phyloP scores from a whole-genome alignment of 2,329 filamentous ascomycete species.

The Xylariaceae sp. region DNA sequence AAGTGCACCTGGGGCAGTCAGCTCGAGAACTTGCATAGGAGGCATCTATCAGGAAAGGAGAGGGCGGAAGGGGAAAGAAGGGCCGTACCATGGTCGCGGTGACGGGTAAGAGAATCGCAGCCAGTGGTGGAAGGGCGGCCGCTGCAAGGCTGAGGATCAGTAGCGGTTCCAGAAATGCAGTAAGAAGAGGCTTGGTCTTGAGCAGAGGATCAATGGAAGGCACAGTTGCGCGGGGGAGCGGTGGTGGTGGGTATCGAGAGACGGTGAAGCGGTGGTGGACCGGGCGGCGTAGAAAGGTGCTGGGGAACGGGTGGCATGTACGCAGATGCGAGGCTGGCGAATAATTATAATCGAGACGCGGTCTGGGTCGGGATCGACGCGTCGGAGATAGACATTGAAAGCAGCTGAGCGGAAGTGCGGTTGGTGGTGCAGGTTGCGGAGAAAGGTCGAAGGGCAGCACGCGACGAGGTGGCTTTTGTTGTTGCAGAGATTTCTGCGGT shows the following conservation, averaged over 20 bases:
- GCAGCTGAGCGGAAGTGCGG: not conserved
- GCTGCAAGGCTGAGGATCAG: constrained; percentile 36
- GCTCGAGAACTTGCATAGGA: constrained; percentile 8
- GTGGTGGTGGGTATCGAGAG: not conserved
- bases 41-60: constrained; percentile 1
- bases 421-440: constrained; percentile 7
- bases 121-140: not conserved
- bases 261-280: not conserved
- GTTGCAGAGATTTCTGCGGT: constrained; percentile 17
- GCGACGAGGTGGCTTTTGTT: constrained; percentile 11
- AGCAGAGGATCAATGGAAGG: too few species aligned
- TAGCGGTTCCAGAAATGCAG: too few species aligned
- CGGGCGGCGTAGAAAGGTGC: not conserved
- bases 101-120: not conserved
- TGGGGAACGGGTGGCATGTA: not conserved
- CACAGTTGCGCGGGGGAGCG: not conserved
- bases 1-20: constrained; percentile 66
- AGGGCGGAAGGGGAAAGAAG: not conserved
- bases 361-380: constrained; percentile 7
- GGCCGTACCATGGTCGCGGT: constrained; percentile 27
- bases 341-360: constrained; percentile 12
- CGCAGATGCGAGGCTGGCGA: constrained; percentile 3
- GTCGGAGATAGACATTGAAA: constrained; percentile 2
- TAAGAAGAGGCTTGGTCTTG: too few species aligned
- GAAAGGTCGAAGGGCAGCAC: constrained; percentile 5